phyloP scores from a whole-genome alignment of 2,329 filamentous ascomycete genomes.

The Arthroderma uncinatum region DNA sequence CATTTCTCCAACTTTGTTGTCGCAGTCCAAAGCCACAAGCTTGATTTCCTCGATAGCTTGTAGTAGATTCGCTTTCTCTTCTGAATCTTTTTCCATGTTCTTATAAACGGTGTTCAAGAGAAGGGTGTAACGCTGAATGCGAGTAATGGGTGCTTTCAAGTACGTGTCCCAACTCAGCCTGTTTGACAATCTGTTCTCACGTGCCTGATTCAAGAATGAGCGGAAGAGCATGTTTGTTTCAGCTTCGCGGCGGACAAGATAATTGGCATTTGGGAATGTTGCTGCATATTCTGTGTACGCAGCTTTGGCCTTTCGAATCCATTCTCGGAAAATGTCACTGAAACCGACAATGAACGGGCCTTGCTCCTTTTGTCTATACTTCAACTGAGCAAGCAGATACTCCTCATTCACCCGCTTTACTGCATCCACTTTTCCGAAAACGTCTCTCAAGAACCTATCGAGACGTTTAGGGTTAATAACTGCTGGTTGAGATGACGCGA shows the following conservation, averaged over 20 bases:
- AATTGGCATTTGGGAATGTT: slow-evolving; percentile 72
- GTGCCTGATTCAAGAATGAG: slow-evolving; percentile 70
- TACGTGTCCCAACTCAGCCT: slow-evolving; percentile 91
- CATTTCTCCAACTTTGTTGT: slow-evolving; percentile 84
- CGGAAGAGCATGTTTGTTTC: slow-evolving; percentile 77
- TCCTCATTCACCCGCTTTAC: slow-evolving; percentile 90
- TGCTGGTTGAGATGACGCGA: slow-evolving; percentile 60
- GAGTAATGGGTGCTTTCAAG: slow-evolving; percentile 83
- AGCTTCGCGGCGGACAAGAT: slow-evolving; percentile 70
- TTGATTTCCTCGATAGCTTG: slow-evolving; percentile 88
- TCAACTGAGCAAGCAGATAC: slow-evolving; percentile 80
- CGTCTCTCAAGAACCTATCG: slow-evolving; percentile 66
- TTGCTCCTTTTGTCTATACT: slow-evolving; percentile 93
- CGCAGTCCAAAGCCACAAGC: slow-evolving; percentile 77
- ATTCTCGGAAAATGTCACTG: slow-evolving; percentile 94
- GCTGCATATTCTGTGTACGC: slow-evolving; percentile 89
- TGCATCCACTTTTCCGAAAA: slow-evolving; percentile 83
- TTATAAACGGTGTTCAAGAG: slow-evolving; percentile 73
- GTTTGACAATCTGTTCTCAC: slow-evolving; percentile 65
- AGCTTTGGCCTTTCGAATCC: slow-evolving; percentile 84
- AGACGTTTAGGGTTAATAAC: slow-evolving; percentile 71
- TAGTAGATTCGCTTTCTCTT: slow-evolving; percentile 75
- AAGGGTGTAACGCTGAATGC: slow-evolving; percentile 80
- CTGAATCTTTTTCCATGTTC: slow-evolving; percentile 70
- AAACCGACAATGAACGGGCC: slow-evolving; percentile 90